Evolutionary conservation across 2,329 filamentous ascomycete genomes (phyloP).

Genomic region (Botrytis byssoidea): DNA sequence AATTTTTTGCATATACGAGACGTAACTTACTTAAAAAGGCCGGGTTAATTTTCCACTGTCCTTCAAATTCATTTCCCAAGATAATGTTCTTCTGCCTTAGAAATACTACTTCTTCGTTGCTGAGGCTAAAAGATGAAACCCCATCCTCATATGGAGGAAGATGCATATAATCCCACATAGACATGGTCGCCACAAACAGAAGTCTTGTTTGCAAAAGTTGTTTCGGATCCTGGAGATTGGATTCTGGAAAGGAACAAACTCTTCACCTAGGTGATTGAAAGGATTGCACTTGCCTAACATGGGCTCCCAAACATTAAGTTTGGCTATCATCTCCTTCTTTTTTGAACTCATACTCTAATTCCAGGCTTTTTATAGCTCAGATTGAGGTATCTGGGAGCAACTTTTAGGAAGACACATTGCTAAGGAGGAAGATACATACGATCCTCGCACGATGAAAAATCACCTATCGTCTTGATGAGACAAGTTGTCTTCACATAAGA

Average conservation of each 20-base stretch:
- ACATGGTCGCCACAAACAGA: background rate
- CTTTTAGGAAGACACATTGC: background rate
- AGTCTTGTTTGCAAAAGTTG: background rate
- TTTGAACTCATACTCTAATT: background rate
- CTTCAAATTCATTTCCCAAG: background rate
- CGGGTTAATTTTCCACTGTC: background rate
- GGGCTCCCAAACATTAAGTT: background rate
- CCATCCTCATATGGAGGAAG: background rate
- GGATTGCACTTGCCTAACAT: background rate
- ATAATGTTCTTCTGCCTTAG: background rate
- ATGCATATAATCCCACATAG: conserved; percentile 1
- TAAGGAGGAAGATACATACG: fast-evolving
- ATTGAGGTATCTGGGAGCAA: background rate
- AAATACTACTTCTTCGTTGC: background rate
- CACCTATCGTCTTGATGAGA: background rate
- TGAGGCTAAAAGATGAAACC: background rate
- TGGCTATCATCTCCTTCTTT: background rate
- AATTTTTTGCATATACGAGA: fast-evolving
- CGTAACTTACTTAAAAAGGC: background rate
- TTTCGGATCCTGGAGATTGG: background rate
- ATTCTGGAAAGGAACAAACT: background rate
- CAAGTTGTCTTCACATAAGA: background rate
- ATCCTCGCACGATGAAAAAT: background rate
- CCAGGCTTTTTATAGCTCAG: background rate
- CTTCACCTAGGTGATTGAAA: background rate